Percentiles rank a stretch among this genome's conserved stretches.
These are phyloP conservation scores for Gloeostereum incarnatum DNA, from an alignment of 768 basidiomycete genomes.

Conservation along the genomic window DNA sequence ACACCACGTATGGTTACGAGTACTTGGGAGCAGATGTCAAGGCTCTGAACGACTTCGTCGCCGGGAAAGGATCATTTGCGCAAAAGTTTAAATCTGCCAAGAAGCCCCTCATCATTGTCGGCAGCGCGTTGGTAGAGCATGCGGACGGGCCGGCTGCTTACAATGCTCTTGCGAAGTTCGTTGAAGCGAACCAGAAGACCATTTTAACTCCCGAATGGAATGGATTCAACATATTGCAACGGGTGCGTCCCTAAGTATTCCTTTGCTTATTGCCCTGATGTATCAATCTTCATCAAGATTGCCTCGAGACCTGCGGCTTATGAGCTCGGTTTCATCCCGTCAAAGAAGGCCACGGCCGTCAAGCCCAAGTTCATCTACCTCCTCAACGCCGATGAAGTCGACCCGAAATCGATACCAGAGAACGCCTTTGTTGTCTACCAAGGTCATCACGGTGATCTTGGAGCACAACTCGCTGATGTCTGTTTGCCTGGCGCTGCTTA, in stretches of 20 bases:
- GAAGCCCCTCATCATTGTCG: slow-evolving; percentile 88
- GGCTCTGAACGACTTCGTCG: slow-evolving; percentile 67
- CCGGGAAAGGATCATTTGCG: slow-evolving; percentile 73
- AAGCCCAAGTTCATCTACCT: slow-evolving; percentile 95
- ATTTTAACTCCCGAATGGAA: slow-evolving; percentile 91
- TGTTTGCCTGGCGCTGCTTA: slow-evolving; percentile 89
- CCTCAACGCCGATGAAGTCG: slow-evolving; percentile 90
- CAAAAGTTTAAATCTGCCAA: slow-evolving; percentile 85
- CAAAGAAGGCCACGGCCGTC: slow-evolving; percentile 61
- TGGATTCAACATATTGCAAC: slow-evolving; percentile 87
- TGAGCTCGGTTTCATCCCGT: slow-evolving; percentile 89
- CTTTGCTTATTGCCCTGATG: slow-evolving; percentile 2
- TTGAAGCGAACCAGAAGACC: slow-evolving; percentile 64
- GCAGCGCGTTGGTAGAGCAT: slow-evolving; percentile 80
- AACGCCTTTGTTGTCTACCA: slow-evolving; percentile 98
- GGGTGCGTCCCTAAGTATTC: slow-evolving; percentile 40
- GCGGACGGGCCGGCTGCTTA: slow-evolving; percentile 74
- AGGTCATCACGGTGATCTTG: slow-evolving; percentile 95
- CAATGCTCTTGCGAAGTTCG: slow-evolving; percentile 70
- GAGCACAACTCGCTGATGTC: slow-evolving; percentile 96
- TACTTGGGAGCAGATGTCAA: slow-evolving; percentile 75
- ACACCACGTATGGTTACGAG: slow-evolving; percentile 90
- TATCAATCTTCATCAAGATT: slow-evolving; percentile 35
- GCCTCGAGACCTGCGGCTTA: slow-evolving; percentile 93
- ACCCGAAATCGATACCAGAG: slow-evolving; percentile 78